These are phyloP conservation scores for Ensete ventricosum DNA, from an alignment of 176 grass and related monocot species.

Conservation along the genomic window DNA sequence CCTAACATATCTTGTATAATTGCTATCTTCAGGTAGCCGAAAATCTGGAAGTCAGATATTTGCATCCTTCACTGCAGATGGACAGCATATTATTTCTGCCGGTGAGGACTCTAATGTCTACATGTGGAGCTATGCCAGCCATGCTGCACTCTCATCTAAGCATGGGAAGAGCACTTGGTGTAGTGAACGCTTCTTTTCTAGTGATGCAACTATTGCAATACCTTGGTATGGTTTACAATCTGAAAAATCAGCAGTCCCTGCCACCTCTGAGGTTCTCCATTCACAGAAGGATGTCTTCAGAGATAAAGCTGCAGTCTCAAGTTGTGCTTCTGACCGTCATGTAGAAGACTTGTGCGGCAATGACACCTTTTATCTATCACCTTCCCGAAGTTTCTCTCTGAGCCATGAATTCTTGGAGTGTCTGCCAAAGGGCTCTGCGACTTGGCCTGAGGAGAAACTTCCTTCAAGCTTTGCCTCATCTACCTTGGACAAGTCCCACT, in stretches of 20 bases:
- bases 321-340: constrained; percentile 4
- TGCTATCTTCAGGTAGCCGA: constrained; percentile 31
- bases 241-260: constrained; percentile 26
- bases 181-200: constrained; percentile 56
- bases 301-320: constrained; percentile 12
- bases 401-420: constrained; percentile 41
- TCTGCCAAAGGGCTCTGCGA: constrained; percentile 30
- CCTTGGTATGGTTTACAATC: constrained; percentile 54
- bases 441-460: constrained; percentile 90
- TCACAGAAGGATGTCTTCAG: constrained; percentile 29
- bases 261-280: constrained; percentile 39
- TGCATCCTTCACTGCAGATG: constrained; percentile 76
- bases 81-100: constrained; percentile 73
- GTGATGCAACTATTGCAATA: constrained; percentile 49
- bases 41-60: constrained; percentile 49
- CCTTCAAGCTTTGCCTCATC: constrained; percentile 32
- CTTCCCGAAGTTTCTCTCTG: constrained; percentile 51
- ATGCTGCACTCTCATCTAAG: constrained; percentile 31
- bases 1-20: background rate
- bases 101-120: constrained; percentile 62
- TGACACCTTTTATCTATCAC: constrained; percentile 22
- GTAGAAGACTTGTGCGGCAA: constrained; percentile 25
- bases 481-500: constrained; percentile 53
- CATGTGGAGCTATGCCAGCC: constrained; percentile 58
- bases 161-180: constrained; percentile 40